A percentile compares a stretch with the other conserved stretches of the same genome.
phyloP scores from a whole-genome alignment of 1,284 basidiomycete genomes.

The Malassezia caprae region DNA sequence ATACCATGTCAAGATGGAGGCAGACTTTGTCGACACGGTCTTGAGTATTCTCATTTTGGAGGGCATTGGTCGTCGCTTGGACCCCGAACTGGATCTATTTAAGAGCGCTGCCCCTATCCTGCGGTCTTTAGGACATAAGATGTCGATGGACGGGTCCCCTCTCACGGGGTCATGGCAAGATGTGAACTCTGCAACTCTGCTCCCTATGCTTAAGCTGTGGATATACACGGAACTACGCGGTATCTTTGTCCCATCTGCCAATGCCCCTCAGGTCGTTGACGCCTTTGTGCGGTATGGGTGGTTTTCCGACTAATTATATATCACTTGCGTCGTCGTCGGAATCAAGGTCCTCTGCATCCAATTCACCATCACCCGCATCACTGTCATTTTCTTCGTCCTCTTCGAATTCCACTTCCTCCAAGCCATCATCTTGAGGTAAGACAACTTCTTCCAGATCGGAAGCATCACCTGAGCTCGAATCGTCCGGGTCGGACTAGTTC shows the following conservation, averaged over 20 bases:
- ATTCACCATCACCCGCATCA: background rate
- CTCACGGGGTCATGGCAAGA: conserved; percentile 16
- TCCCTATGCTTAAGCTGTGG: conserved; percentile 42
- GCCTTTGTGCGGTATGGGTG: conserved; percentile 43
- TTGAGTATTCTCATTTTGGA: conserved; percentile 86
- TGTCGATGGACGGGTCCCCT: conserved; percentile 16
- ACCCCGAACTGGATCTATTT: conserved; percentile 68
- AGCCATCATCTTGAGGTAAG: background rate
- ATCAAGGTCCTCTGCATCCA: background rate
- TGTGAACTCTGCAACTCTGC: background rate
- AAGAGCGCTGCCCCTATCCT: conserved; percentile 41
- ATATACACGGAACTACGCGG: conserved; percentile 34
- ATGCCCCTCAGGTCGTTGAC: conserved; percentile 27
- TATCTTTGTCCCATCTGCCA: conserved; percentile 24
- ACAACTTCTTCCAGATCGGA: conserved; percentile 16
- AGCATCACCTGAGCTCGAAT: conserved; percentile 10
- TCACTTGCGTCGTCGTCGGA: conserved; percentile 20
- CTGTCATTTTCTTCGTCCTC: background rate
- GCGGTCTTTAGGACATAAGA: conserved; percentile 28
- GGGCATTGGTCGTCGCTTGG: conserved; percentile 86
- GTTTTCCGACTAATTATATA: conserved; percentile 31
- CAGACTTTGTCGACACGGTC: conserved; percentile 95
- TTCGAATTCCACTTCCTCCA: conserved; percentile 15
- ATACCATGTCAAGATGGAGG: conserved; percentile 97
- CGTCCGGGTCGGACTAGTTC: conserved; percentile 13